phyloP scores from a whole-genome alignment of 2,329 filamentous ascomycete genomes.

The Colletotrichum melonis region DNA sequence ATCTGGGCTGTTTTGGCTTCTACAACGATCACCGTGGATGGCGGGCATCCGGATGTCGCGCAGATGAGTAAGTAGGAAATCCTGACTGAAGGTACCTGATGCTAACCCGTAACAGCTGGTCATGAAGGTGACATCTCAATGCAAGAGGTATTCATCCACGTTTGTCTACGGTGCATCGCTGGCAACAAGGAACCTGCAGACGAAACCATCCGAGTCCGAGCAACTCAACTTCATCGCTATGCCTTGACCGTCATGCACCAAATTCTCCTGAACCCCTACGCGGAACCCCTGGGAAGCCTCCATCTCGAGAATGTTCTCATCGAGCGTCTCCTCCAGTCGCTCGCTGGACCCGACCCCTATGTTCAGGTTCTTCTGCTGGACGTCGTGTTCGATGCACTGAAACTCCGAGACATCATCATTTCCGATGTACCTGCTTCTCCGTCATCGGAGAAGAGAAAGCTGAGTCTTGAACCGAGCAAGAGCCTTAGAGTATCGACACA shows the following conservation, averaged over 20 bases:
- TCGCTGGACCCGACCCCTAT: slow-evolving; percentile 72
- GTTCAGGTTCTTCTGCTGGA: slow-evolving; percentile 84
- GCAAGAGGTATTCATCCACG: slow-evolving; percentile 75
- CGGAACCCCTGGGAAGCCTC: slow-evolving; percentile 67
- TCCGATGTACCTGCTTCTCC: slow-evolving; percentile 56
- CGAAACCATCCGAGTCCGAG: slow-evolving; percentile 56
- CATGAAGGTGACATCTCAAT: slow-evolving; percentile 69
- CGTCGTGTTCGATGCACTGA: slow-evolving; percentile 79
- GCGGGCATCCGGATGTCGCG: slow-evolving; percentile 56
- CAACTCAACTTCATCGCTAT: slow-evolving; percentile 76
- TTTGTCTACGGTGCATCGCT: slow-evolving; percentile 73
- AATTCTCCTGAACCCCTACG: slow-evolving; percentile 73
- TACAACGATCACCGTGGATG: slow-evolving; percentile 62
- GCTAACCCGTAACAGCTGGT: slow-evolving; percentile 53
- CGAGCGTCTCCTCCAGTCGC: slow-evolving; percentile 71
- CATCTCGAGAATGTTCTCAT: slow-evolving; percentile 79
- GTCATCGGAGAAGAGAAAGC: slow-evolving; percentile 58
- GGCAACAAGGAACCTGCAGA: slow-evolving; percentile 50
- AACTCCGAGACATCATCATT: slow-evolving; percentile 63
- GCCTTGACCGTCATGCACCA: slow-evolving; percentile 78
- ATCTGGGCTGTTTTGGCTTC: slow-evolving; percentile 79
- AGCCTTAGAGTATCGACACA: slow-evolving; percentile 52
- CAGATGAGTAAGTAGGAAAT: slow-evolving; percentile 61
- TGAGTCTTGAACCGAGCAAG: slow-evolving; percentile 54
- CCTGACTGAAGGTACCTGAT: background rate